Evolutionary conservation across 1,284 basidiomycete species (phyloP), one percentile per base, ranked within the genome.

Genomic region (Pyrrhoderma noxium): DNA sequence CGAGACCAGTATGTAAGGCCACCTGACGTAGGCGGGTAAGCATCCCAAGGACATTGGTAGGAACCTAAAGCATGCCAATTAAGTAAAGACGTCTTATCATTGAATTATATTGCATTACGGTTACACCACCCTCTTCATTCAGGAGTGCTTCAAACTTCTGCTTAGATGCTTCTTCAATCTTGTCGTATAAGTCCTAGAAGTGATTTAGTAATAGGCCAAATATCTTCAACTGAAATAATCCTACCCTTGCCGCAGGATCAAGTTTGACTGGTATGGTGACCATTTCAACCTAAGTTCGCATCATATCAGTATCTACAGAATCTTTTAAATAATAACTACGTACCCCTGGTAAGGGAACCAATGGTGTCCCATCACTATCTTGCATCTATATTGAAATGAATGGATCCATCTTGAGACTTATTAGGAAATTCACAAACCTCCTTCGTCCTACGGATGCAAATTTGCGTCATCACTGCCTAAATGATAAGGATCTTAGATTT

Each of bases 11-110:
- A 59, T 93, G 89, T 18, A 93, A 76, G 19, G 79, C 86, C 13
- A 94, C 70, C 67, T 95, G 93, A 14, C 93, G 82, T 68, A 95
- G 74, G 31, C 93, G 82, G 2, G 91, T 93, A 16, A 95, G 73
- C 79, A 92, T 79, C 56, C 86, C 85, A 31, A 91, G 66, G 3
- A 91, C 79, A 57, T 85, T 87, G 1, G 78, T 77, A 60, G 82
- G 79, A 1, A 80, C 70, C 85, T 87, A 54, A 14, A 52, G 22
- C 36, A 58, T n/a, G 23, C 27, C n/a, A n/a, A n/a, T 36, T 37
- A 14, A 36, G 34, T 18, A 18, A 21, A 18, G 9, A 40, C 11
- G 35, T 37, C 35, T 11, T 16, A 11, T 37, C 35, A n/a, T 16
- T 11, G 35, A 11, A 16, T 37, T 9, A 37, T 11, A 37, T 37